These are phyloP conservation scores for Acer negundo DNA, from an alignment of 345 rosid genomes.

Conservation along the genomic window DNA sequence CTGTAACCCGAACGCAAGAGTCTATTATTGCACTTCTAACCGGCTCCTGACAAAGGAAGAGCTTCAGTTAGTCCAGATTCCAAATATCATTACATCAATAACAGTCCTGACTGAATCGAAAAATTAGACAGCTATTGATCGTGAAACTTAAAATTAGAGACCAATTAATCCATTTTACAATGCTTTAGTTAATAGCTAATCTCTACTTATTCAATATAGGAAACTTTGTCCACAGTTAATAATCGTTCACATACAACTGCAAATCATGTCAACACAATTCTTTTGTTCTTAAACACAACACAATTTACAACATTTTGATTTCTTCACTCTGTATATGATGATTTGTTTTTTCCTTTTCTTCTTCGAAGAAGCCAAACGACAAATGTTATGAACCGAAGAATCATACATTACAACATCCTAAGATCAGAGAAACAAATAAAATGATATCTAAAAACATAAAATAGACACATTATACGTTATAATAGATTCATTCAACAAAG, in stretches of 20 bases:
- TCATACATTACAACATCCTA: neutral
- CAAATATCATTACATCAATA: neutral
- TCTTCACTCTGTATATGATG: neutral
- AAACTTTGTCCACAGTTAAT: neutral
- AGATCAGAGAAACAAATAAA: neutral
- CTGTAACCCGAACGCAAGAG: slow-evolving; percentile 75
- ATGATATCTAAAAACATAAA: neutral
- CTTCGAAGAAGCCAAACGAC: neutral
- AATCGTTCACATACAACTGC: no score
- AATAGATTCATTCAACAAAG: neutral
- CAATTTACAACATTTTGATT: neutral
- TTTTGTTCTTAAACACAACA: neutral
- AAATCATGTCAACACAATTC: neutral
- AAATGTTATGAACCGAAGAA: slow-evolving; percentile 7
- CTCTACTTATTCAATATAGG: no score
- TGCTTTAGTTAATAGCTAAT: neutral
- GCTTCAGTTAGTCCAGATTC: slow-evolving; percentile 12
- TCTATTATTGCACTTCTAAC: slow-evolving; percentile 71
- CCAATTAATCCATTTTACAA: neutral
- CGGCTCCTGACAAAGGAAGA: slow-evolving; percentile 54
- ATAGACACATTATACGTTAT: neutral
- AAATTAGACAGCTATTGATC: neutral
- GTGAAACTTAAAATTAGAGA: neutral
- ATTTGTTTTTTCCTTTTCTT: neutral
- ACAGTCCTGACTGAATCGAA: neutral